phyloP scores from a whole-genome alignment of 2,329 filamentous ascomycete genomes.

The Penicillium digitatum region DNA sequence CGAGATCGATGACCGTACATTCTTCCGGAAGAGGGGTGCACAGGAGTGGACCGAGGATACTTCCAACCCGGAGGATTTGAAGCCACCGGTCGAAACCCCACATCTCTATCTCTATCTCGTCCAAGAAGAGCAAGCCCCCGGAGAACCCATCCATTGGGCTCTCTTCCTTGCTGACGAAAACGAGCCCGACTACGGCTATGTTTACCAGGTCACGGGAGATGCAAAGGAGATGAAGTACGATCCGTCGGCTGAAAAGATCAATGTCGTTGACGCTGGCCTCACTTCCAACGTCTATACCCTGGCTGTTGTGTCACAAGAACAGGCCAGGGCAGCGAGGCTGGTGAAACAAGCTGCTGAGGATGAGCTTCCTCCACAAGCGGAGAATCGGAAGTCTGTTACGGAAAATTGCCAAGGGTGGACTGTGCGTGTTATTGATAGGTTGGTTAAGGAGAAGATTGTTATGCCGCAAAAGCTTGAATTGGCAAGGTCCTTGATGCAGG shows the following conservation, averaged over 20 bases:
- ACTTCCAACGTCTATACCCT: slow-evolving; percentile 18
- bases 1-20: slow-evolving; percentile 17
- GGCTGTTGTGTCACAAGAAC: slow-evolving; percentile 13
- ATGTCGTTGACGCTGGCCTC: slow-evolving; percentile 7
- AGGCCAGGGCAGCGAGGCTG: slow-evolving; percentile 13
- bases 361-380: slow-evolving; percentile 19
- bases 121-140: slow-evolving; percentile 15
- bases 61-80: not conserved
- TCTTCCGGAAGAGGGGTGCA: slow-evolving; percentile 14
- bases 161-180: slow-evolving; percentile 26
- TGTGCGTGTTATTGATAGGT: slow-evolving; percentile 22
- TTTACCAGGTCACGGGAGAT: slow-evolving; percentile 28
- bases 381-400: slow-evolving; percentile 16
- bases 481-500: slow-evolving; percentile 20
- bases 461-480: slow-evolving; percentile 19
- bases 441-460: slow-evolving; percentile 22
- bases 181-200: slow-evolving; percentile 13
- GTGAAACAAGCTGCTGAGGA: slow-evolving; percentile 17
- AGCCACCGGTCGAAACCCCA: not conserved
- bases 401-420: slow-evolving; percentile 28
- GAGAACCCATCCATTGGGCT: slow-evolving; percentile 24
- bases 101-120: slow-evolving; percentile 22
- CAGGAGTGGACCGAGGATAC: slow-evolving; percentile 17
- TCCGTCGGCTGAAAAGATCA: slow-evolving; percentile 10
- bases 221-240: slow-evolving; percentile 25